Evolutionary conservation across 441 rosid genomes (phyloP).

Genomic region (Euphorbia celastroides): DNA sequence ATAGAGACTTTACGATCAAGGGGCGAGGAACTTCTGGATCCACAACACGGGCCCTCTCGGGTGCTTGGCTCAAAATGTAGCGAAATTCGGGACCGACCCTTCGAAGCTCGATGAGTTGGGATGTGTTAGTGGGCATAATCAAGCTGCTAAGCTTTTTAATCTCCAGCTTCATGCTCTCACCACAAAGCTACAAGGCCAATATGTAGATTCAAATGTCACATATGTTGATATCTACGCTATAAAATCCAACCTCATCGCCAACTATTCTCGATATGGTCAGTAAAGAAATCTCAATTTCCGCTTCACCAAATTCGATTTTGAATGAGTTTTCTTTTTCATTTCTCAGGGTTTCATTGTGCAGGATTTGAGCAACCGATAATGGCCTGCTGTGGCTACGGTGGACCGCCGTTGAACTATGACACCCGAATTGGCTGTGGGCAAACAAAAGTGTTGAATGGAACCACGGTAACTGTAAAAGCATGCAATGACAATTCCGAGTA

Average conservation of each 20-base stretch:
- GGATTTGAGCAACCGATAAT: slow-evolving; percentile 83
- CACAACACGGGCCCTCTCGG: slow-evolving; percentile 96
- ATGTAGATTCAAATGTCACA: slow-evolving; percentile 56
- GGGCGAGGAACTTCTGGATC: slow-evolving; percentile 82
- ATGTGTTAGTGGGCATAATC: slow-evolving; percentile 69
- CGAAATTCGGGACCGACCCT: slow-evolving; percentile 73
- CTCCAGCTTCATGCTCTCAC: slow-evolving; percentile 77
- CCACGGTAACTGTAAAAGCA: slow-evolving; percentile 52
- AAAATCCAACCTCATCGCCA: slow-evolving; percentile 60
- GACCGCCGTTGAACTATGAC: slow-evolving; percentile 78
- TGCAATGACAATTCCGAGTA: slow-evolving; percentile 75
- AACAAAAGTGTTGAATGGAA: slow-evolving; percentile 65
- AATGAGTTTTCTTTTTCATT: background rate
- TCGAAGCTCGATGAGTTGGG: slow-evolving; percentile 80
- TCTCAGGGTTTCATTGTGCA: slow-evolving; percentile 25
- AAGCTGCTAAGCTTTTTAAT: slow-evolving; percentile 81
- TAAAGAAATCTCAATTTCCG: background rate
- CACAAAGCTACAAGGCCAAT: slow-evolving; percentile 55
- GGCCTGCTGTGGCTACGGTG: slow-evolving; percentile 92
- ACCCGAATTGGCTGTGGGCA: slow-evolving; percentile 63
- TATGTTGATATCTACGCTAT: slow-evolving; percentile 73
- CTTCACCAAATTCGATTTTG: background rate
- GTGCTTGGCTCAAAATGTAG: slow-evolving; percentile 84
- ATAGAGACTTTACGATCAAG: slow-evolving; percentile 72
- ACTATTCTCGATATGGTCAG: slow-evolving; percentile 71